Percentiles rank a stretch among this genome's conserved stretches.
Evolutionary conservation across 768 basidiomycete species (phyloP).

Genomic region (Suillus occidentalis): DNA sequence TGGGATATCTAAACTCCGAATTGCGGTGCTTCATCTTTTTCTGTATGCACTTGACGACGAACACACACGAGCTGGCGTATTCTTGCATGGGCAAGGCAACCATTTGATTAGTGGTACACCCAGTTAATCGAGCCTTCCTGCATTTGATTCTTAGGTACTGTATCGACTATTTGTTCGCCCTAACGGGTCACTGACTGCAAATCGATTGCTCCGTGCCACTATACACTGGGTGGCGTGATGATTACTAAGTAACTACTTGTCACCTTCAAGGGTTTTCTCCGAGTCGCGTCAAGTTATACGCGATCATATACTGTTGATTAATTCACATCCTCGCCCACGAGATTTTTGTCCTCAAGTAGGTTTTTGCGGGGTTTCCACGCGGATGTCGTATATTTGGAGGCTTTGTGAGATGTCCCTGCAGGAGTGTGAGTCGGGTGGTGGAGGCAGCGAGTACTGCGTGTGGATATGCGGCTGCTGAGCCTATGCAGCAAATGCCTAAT

Average conservation of each 20-base stretch:
- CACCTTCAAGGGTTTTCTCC: no score
- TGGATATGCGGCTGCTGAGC: background rate
- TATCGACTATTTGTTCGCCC: background rate
- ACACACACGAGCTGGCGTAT: background rate
- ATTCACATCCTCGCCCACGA: background rate
- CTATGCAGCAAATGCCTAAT: background rate
- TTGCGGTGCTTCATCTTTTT: background rate
- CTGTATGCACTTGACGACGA: background rate
- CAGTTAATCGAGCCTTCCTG: background rate
- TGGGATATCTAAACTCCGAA: constrained; percentile 8
- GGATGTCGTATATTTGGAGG: background rate
- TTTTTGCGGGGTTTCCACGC: background rate
- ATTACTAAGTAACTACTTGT: no score
- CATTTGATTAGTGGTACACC: background rate
- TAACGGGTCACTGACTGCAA: background rate
- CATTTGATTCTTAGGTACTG: background rate
- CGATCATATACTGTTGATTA: no score
- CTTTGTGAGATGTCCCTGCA: background rate
- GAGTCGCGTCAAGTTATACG: no score
- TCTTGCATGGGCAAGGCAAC: background rate
- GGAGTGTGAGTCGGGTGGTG: background rate
- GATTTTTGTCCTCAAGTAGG: background rate
- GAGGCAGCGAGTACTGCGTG: background rate
- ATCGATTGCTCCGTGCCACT: no score
- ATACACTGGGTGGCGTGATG: no score